Base-by-base conservation (phyloP, 768 basidiomycete genomes). In the Mycena polygramma region DNA sequence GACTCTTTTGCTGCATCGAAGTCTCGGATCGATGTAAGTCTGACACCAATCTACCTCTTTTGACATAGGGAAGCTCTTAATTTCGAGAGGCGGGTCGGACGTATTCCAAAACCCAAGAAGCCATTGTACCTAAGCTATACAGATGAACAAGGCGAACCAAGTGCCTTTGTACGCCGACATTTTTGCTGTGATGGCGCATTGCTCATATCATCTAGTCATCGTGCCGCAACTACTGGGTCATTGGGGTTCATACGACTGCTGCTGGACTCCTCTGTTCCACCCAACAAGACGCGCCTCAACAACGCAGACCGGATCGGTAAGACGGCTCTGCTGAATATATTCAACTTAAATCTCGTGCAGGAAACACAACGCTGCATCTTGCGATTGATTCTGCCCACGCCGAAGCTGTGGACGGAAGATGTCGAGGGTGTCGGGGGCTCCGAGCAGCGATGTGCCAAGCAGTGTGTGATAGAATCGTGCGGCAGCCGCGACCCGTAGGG, bases 381-480 rank as follows among this genome's bases (percentile, higher is more conserved):
- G 97, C 97, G 20, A 93, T 99, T 92, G 97, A 99, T 76, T 96
- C 94, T 63, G 97, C 92, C 20, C 94, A 98, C 77, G 97, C 94
- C 17, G 92, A 95, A 77, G 93, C 91, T 19, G 97, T 97, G 13
- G 93, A 92, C 97, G 22, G 97, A 99, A 81, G 88, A 94, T 65
- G 86, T 97, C 37, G 90, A 91, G 52, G 97, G 97, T 6, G 95
- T 98, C 0, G 95, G 95, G n/a, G 94, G 93, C 17, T 81, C 86
- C 66, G 97, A 98, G 81, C 96, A 98, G 83, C 92, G 88, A 77
- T 86, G 89, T 69, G 95, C 91, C 26, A 89, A 87, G 72, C 85
- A 88, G 68, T 94, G 96, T 83, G 90, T 98, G 53, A 83, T 91
- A 63, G 88, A 92, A 68, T 84, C 82, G 35, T 95, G 94, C 78